phyloP scores from a whole-genome alignment of 2,329 filamentous ascomycete species.

The Mollisia scopiformis region DNA sequence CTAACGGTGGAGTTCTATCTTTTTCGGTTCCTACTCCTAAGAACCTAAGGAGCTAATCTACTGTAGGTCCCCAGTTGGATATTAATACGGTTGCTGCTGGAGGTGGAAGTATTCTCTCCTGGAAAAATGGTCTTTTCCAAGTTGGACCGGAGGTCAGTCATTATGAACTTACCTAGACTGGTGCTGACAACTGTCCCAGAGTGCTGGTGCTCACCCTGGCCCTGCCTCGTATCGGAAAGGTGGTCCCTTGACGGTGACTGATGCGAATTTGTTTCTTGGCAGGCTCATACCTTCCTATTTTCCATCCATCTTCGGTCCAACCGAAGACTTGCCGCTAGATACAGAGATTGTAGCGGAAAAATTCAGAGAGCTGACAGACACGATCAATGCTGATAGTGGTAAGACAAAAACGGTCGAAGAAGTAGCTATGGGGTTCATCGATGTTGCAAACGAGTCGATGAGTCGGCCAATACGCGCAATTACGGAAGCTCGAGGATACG shows the following conservation, averaged over 20 bases:
- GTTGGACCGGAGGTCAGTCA: constrained; percentile 60
- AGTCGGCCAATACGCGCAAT: constrained; percentile 84
- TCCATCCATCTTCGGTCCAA: constrained; percentile 56
- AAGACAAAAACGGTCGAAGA: constrained; percentile 68
- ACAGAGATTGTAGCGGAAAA: constrained; percentile 71
- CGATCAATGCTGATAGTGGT: constrained; percentile 74
- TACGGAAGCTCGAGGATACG: constrained; percentile 88
- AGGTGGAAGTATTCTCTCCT: constrained; percentile 58
- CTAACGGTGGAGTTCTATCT: no score
- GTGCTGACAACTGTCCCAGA: not conserved
- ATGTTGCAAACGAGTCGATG: constrained; percentile 90
- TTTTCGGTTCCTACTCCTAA: no score
- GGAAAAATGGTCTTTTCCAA: constrained; percentile 69
- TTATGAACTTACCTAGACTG: not conserved
- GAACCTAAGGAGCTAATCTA: no score
- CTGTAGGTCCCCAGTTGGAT: constrained; percentile 78
- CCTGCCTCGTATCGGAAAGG: constrained; percentile 61
- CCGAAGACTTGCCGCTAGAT: constrained; percentile 63
- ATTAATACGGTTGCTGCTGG: constrained; percentile 63
- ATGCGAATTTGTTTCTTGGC: constrained; percentile 84
- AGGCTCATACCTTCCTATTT: constrained; percentile 86
- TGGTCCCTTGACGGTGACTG: constrained; percentile 78
- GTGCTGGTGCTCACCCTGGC: constrained; percentile 39
- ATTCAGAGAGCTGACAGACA: constrained; percentile 73
- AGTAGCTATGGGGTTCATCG: constrained; percentile 67